Evolutionary conservation across 257 asterid genomes (phyloP).

Genomic region (Solanum tarijense): DNA sequence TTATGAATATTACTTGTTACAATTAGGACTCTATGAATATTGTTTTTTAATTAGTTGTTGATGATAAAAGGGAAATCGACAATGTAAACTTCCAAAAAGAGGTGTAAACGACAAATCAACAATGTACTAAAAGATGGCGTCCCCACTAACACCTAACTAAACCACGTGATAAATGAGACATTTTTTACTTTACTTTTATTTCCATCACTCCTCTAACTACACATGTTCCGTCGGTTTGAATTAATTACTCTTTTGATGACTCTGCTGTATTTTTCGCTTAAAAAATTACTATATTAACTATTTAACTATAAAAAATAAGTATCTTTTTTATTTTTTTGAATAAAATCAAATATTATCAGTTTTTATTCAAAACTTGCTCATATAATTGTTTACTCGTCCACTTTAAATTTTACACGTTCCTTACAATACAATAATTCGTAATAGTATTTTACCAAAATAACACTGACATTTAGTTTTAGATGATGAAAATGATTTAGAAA

Average conservation of each 20-base stretch:
- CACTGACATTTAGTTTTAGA: neutral
- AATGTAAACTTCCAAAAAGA: neutral
- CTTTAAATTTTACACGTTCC: too few species aligned
- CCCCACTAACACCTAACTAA: neutral
- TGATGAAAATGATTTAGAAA: neutral
- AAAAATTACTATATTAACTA: too few species aligned
- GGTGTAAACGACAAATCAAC: neutral
- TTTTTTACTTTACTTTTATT: too few species aligned
- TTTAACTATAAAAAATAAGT: too few species aligned
- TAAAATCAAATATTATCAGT: too few species aligned
- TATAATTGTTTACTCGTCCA: neutral
- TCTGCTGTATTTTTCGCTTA: neutral
- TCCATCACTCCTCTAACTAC: neutral
- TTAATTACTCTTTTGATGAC: neutral
- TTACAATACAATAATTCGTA: neutral
- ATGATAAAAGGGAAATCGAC: neutral
- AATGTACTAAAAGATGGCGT: neutral
- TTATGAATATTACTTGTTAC: neutral
- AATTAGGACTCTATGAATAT: too few species aligned
- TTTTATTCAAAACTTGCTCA: neutral
- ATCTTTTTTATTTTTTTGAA: too few species aligned
- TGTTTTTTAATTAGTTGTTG: too few species aligned
- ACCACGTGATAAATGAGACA: neutral
- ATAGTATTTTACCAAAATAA: too few species aligned
- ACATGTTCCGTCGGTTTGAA: too few species aligned